These are phyloP conservation scores for Nematodospora valgi DNA, from an alignment of 805 yeast genomes.

Conservation along the genomic window DNA sequence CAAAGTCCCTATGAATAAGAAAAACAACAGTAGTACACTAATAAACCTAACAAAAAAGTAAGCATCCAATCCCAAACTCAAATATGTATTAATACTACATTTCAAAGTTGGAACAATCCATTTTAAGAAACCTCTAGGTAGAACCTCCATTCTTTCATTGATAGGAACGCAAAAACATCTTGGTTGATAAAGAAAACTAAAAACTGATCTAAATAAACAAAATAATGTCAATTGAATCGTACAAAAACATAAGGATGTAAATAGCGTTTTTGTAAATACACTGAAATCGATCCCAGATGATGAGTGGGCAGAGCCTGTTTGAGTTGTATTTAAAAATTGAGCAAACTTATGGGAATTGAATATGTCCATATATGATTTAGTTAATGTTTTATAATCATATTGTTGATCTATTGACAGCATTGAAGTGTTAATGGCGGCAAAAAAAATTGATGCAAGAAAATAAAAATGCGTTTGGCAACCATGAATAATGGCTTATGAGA, in stretches of 20 bases:
- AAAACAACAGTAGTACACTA: conserved; percentile 47
- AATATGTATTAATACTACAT: conserved; percentile 41
- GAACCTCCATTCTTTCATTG: conserved; percentile 33
- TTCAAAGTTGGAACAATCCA: conserved; percentile 52
- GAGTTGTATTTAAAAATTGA: conserved; percentile 48
- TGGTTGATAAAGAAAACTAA: conserved; percentile 51
- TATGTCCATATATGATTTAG: conserved; percentile 25
- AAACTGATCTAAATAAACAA: conserved; percentile 32
- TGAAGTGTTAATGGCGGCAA: too few relatives aligned
- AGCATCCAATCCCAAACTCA: conserved; percentile 65
- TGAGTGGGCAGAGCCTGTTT: conserved; percentile 56
- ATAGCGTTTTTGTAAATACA: conserved; percentile 53
- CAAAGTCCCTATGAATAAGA: conserved; percentile 48
- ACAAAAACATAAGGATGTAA: conserved; percentile 53
- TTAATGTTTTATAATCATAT: conserved; percentile 23
- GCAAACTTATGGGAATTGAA: conserved; percentile 27
- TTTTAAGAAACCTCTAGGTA: conserved; percentile 43
- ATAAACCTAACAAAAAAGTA: conserved; percentile 69
- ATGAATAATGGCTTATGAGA: too few relatives aligned
- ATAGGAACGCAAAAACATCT: conserved; percentile 43
- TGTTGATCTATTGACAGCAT: conserved; percentile 20
- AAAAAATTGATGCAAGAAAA: too few relatives aligned
- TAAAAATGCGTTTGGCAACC: too few relatives aligned
- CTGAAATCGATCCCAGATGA: conserved; percentile 57
- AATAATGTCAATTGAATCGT: conserved; percentile 46